phyloP scores from a whole-genome alignment of 1,139 yeast genomes.

The Taphrina confusa region DNA sequence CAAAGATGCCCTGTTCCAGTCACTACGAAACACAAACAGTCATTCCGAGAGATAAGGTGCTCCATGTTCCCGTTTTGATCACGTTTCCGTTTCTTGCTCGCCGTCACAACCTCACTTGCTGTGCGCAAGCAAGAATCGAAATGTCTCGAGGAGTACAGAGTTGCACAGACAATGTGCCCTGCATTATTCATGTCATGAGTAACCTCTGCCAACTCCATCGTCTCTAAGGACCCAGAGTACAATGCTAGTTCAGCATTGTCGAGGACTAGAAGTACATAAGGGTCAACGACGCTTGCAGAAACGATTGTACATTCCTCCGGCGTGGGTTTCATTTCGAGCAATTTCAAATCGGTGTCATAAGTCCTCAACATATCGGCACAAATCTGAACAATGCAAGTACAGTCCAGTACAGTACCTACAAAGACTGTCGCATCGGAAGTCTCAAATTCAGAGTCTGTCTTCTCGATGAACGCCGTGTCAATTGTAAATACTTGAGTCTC shows the following conservation, averaged over 20 bases:
- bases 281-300: slow-evolving; percentile 53
- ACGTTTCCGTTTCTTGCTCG: slow-evolving; percentile 9
- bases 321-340: slow-evolving; percentile 44
- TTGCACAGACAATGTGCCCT: slow-evolving; percentile 9
- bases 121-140: neutral
- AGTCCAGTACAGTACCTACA: slow-evolving; percentile 62
- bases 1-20: slow-evolving; percentile 21
- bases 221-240: slow-evolving; percentile 38
- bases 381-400: slow-evolving; percentile 69
- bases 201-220: slow-evolving; percentile 37
- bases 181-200: neutral
- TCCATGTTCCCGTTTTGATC: neutral
- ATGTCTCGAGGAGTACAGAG: neutral
- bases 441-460: slow-evolving; percentile 65
- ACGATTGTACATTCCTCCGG: slow-evolving; percentile 45
- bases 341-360: slow-evolving; percentile 65
- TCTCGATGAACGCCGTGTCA: slow-evolving; percentile 64
- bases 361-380: slow-evolving; percentile 66
- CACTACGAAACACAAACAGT: slow-evolving; percentile 19
- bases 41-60: neutral
- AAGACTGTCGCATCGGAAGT: slow-evolving; percentile 66
- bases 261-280: slow-evolving; percentile 42
- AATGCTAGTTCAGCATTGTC: slow-evolving; percentile 40
- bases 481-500: slow-evolving; percentile 76
- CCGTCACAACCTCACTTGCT: neutral